Percentiles rank a stretch among this genome's conserved stretches.
Evolutionary conservation across 2,329 filamentous ascomycete genomes (phyloP).

Genomic region (Claviceps humidiphila): DNA sequence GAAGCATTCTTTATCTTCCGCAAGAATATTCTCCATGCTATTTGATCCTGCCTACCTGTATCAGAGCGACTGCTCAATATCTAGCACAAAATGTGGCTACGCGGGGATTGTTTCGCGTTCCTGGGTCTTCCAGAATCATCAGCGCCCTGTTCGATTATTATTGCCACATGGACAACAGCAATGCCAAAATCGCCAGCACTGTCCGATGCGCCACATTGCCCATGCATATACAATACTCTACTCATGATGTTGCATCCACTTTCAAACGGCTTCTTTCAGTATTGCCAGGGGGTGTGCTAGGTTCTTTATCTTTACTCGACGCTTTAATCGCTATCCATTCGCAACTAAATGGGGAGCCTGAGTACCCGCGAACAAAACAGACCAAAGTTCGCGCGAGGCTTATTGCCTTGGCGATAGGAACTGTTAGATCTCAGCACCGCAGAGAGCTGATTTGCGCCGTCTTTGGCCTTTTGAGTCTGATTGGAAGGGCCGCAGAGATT

Average conservation of each 20-base stretch:
- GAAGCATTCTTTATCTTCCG: conserved; percentile 48
- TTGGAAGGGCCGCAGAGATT: conserved; percentile 44
- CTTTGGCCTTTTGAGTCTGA: conserved; percentile 49
- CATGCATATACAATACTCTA: conserved; percentile 41
- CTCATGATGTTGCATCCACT: conserved; percentile 53
- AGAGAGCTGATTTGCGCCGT: conserved; percentile 54
- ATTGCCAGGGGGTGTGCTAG: conserved; percentile 52
- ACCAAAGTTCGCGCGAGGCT: conserved; percentile 47
- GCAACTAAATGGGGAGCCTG: conserved; percentile 38
- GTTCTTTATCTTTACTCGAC: conserved; percentile 48
- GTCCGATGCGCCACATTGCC: conserved; percentile 47
- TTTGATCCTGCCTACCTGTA: conserved; percentile 49
- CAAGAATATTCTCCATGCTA: conserved; percentile 42
- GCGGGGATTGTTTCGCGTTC: conserved; percentile 49
- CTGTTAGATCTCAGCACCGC: conserved; percentile 44
- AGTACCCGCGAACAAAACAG: conserved; percentile 38
- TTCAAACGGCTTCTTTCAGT: conserved; percentile 54
- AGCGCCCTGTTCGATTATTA: conserved; percentile 51
- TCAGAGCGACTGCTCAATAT: conserved; percentile 53
- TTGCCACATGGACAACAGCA: conserved; percentile 33
- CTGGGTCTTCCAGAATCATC: conserved; percentile 44
- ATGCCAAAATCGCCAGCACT: conserved; percentile 40
- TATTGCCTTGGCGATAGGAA: conserved; percentile 49
- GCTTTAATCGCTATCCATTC: conserved; percentile 47
- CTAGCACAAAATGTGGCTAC: conserved; percentile 43